Base-by-base conservation (phyloP, 1,139 yeast species). In the Blastobotrys raffinosifermentans region DNA sequence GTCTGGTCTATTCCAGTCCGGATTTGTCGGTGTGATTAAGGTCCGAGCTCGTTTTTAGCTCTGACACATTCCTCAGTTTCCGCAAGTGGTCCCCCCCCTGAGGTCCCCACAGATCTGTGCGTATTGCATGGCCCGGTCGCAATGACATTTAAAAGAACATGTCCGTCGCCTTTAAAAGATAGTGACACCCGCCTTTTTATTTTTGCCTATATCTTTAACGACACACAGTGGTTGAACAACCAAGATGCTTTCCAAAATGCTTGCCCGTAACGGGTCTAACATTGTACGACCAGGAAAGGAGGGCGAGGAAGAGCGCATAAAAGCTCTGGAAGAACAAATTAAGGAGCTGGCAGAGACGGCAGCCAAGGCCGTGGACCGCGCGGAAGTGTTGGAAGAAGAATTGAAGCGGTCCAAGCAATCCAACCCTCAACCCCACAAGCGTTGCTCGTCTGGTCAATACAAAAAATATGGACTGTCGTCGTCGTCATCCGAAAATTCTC, bases 311-410 rank as follows among this genome's bases (percentile, higher is more conserved):
- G 45, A 49, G 31, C 49, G 62, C 32, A 54, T 60, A 2, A 49
- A 48, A 29, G 58, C 56, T 17, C 48, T 58, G 3, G 63, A 58
- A 34, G 49, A 48, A 14, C 63, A 58, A 45, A 49, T 58, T 14
- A 44, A 50, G 34, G 43, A 48, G 16, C 46, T 58, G 34, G 53
- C 63, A 2, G 45, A 44, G 32, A 57, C 61, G 0, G 63, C 63
- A 2, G 57, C 62, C 2, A 49, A 51, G 11, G 63, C 63, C 14
- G 55, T 58, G 15, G 63, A 58, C 42, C 38, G 60, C 18, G 63
- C 60, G 2, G 47, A 55, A 11, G 48, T 44, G 22, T 50, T 59
- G 10, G 63, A 58, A 35, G 37, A 40, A 6, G 55, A 56, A 35
- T 46, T 57, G 3, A 46, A 39, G 3, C 31, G 27, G 27, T 22